Percentiles rank a stretch among this genome's conserved stretches.
These are phyloP conservation scores for Hypoxylon intermedium DNA, from an alignment of 495 filamentous ascomycete genomes.

Conservation along the genomic window DNA sequence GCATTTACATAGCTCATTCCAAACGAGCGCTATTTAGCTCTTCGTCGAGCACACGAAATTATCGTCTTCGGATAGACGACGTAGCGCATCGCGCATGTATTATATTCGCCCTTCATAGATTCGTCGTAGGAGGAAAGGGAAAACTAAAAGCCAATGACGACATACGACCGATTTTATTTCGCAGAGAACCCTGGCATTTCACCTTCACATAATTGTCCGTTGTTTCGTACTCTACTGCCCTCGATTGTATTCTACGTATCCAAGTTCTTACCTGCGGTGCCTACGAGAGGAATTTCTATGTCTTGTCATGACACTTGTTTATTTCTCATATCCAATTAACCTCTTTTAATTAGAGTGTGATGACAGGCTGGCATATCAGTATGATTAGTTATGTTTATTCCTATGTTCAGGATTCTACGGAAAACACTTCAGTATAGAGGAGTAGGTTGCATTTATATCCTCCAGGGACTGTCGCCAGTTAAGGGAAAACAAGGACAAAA, in stretches of 20 bases:
- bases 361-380: too few species aligned
- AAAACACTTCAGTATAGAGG: background rate
- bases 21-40: constrained; percentile 5
- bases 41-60: constrained; percentile 6
- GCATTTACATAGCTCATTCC: background rate
- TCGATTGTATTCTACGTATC: too few species aligned
- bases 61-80: constrained; percentile 12
- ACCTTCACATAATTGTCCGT: background rate
- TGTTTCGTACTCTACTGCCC: too few species aligned
- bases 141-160: constrained; percentile 14
- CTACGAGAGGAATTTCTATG: too few species aligned
- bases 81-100: constrained; percentile 21
- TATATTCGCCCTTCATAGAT: constrained; percentile 30
- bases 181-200: background rate
- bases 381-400: too few species aligned
- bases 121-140: background rate
- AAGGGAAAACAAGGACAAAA: background rate
- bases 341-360: too few species aligned
- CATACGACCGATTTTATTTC: constrained; percentile 11
- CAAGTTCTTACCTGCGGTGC: too few species aligned
- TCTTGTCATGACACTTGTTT: too few species aligned
- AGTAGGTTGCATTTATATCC: background rate
- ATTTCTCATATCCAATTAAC: too few species aligned
- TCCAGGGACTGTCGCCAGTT: background rate
- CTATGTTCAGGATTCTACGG: background rate